phyloP scores from a whole-genome alignment of 306 rosid genomes.

The Dicorynia guianensis region DNA sequence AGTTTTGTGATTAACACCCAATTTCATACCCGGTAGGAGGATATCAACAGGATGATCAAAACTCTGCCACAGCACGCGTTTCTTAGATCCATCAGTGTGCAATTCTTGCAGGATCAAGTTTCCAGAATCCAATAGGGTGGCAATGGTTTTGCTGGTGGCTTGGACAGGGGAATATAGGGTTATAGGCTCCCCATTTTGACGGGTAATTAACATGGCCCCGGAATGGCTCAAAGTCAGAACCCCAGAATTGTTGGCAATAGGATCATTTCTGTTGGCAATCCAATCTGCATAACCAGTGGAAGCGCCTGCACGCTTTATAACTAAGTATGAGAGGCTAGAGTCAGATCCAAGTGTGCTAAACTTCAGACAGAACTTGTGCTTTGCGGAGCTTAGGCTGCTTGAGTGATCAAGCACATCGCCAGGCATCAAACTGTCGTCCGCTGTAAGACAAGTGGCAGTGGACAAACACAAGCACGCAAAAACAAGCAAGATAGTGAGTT shows the following conservation, averaged over 20 bases:
- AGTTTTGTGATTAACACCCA: slow-evolving; percentile 7
- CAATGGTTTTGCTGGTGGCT: neutral
- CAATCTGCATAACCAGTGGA: neutral
- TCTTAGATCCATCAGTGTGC: neutral
- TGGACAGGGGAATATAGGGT: neutral
- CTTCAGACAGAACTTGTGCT: neutral
- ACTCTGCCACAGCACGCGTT: slow-evolving; percentile 33
- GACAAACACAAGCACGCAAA: neutral
- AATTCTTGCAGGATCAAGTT: slow-evolving; percentile 31
- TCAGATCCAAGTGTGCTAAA: neutral
- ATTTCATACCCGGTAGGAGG: slow-evolving; percentile 12
- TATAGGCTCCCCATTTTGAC: slow-evolving; percentile 5
- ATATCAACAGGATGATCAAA: slow-evolving; percentile 23
- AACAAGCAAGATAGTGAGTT: neutral
- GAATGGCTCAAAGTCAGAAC: slow-evolving; percentile 2
- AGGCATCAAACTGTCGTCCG: slow-evolving; percentile 9
- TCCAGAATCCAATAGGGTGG: slow-evolving; percentile 29
- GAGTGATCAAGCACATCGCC: slow-evolving; percentile 16
- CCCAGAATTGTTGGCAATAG: neutral
- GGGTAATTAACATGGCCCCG: slow-evolving; percentile 6
- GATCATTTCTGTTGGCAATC: slow-evolving; percentile 31
- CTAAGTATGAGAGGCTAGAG: neutral
- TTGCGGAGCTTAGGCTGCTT: slow-evolving; percentile 7
- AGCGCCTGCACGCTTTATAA: neutral
- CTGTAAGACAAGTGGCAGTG: neutral